Percentiles rank a stretch among this genome's conserved stretches.
phyloP scores from a whole-genome alignment of 768 basidiomycete genomes.

The Boletus pseudopeckii region DNA sequence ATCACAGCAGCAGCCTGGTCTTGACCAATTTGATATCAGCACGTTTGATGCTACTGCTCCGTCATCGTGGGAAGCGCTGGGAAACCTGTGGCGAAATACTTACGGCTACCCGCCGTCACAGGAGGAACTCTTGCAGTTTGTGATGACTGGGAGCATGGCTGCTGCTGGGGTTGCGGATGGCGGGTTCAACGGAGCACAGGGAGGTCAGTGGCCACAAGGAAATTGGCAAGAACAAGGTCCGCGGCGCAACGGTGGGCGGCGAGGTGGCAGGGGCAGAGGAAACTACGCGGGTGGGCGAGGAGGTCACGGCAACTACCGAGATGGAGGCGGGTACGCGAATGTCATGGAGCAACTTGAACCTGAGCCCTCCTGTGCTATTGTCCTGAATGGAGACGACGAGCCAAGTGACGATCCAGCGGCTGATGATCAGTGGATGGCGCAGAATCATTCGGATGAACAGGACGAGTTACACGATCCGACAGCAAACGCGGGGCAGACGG shows the following conservation, averaged over 20 bases:
- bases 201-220: slow-evolving; percentile 24
- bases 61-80: slow-evolving; percentile 76
- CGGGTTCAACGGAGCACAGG: slow-evolving; percentile 18
- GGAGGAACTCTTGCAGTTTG: slow-evolving; percentile 74
- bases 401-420: slow-evolving; percentile 2
- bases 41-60: slow-evolving; percentile 74
- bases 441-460: slow-evolving; percentile 1
- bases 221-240: slow-evolving; percentile 32
- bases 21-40: slow-evolving; percentile 67
- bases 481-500: slow-evolving; percentile 1
- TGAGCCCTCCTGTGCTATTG: slow-evolving; percentile 53
- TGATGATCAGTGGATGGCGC: background rate
- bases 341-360: slow-evolving; percentile 25
- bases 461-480: background rate
- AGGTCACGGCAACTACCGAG: slow-evolving; percentile 48
- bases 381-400: slow-evolving; percentile 49
- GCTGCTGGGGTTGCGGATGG: slow-evolving; percentile 12
- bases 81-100: slow-evolving; percentile 71
- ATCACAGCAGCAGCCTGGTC: slow-evolving; percentile 42
- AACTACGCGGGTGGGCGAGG: slow-evolving; percentile 31
- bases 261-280: slow-evolving; percentile 40
- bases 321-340: slow-evolving; percentile 35
- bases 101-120: slow-evolving; percentile 66
- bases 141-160: slow-evolving; percentile 42
- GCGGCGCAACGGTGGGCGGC: slow-evolving; percentile 35